These are phyloP conservation scores for Dictyophora rubrovolvata DNA, from an alignment of 768 basidiomycete genomes.

Conservation along the genomic window DNA sequence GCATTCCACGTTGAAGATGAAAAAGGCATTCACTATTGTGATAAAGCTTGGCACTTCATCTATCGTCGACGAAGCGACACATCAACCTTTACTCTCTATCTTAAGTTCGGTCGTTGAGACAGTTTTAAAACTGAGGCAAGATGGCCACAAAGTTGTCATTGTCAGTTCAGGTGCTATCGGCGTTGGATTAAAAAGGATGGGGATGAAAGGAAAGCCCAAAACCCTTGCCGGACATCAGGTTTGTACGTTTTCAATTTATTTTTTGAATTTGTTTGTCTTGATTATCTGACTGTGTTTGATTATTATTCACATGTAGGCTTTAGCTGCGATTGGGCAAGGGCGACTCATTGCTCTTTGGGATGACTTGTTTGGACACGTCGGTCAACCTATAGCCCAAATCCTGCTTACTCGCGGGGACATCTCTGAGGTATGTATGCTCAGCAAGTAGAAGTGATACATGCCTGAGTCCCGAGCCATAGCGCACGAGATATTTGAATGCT, in stretches of 20 bases:
- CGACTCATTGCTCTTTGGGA: slow-evolving; percentile 95
- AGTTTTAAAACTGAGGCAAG: slow-evolving; percentile 59
- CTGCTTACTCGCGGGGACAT: slow-evolving; percentile 93
- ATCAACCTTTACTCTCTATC: slow-evolving; percentile 83
- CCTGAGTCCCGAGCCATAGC: slow-evolving; percentile 33
- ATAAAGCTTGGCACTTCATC: slow-evolving; percentile 93
- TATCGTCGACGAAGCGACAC: slow-evolving; percentile 90
- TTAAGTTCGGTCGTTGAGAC: slow-evolving; percentile 91
- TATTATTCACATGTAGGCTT: slow-evolving; percentile 43
- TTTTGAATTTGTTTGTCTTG: background rate
- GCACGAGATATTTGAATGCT: slow-evolving; percentile 92
- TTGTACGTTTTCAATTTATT: slow-evolving; percentile 17
- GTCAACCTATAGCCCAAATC: slow-evolving; percentile 93
- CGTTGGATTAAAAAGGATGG: slow-evolving; percentile 89
- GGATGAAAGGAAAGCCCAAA: slow-evolving; percentile 68
- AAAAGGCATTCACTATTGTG: slow-evolving; percentile 50
- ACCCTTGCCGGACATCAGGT: slow-evolving; percentile 88
- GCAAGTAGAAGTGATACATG: background rate
- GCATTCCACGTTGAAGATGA: background rate
- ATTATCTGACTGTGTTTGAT: background rate
- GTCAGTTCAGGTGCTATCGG: slow-evolving; percentile 98
- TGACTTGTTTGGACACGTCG: slow-evolving; percentile 87
- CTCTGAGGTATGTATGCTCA: slow-evolving; percentile 61
- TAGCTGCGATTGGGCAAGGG: slow-evolving; percentile 96
- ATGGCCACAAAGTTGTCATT: slow-evolving; percentile 90